These are phyloP conservation scores for Barnettozyma siamensis DNA, from an alignment of 805 yeast genomes.

Conservation along the genomic window DNA sequence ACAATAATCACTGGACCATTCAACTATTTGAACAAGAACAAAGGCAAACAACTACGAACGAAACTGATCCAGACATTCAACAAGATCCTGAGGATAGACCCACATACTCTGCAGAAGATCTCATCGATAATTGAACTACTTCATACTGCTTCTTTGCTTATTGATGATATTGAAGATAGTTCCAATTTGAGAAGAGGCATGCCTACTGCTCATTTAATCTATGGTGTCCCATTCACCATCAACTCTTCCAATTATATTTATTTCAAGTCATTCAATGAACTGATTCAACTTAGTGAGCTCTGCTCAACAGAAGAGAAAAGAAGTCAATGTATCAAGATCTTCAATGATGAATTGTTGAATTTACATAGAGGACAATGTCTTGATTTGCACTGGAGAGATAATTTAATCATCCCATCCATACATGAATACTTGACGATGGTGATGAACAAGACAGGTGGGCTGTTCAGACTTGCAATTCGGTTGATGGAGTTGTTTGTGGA, in stretches of 20 bases:
- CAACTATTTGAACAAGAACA: conserved; percentile 18
- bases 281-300: conserved; percentile 29
- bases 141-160: conserved; percentile 61
- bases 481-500: conserved; percentile 42
- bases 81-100: conserved; percentile 40
- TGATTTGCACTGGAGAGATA: conserved; percentile 86
- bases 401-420: conserved; percentile 49
- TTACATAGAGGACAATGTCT: conserved; percentile 87
- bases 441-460: conserved; percentile 83
- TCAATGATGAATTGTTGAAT: conserved; percentile 70
- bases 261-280: conserved; percentile 58
- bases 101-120: conserved; percentile 32
- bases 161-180: conserved; percentile 87
- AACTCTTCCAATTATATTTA: conserved; percentile 82
- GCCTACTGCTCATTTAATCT: conserved; percentile 73
- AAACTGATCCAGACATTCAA: conserved; percentile 49
- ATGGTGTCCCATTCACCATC: conserved; percentile 74
- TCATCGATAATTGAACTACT: conserved; percentile 48
- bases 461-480: conserved; percentile 68
- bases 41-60: conserved; percentile 23
- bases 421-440: conserved; percentile 74
- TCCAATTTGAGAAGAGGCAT: conserved; percentile 68
- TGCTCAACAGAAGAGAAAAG: conserved; percentile 1
- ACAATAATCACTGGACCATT: conserved; percentile 20
- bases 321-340: conserved; percentile 33